These are phyloP conservation scores for Tubosaeta sp. DNA, from an alignment of 768 basidiomycete species.

Conservation along the genomic window DNA sequence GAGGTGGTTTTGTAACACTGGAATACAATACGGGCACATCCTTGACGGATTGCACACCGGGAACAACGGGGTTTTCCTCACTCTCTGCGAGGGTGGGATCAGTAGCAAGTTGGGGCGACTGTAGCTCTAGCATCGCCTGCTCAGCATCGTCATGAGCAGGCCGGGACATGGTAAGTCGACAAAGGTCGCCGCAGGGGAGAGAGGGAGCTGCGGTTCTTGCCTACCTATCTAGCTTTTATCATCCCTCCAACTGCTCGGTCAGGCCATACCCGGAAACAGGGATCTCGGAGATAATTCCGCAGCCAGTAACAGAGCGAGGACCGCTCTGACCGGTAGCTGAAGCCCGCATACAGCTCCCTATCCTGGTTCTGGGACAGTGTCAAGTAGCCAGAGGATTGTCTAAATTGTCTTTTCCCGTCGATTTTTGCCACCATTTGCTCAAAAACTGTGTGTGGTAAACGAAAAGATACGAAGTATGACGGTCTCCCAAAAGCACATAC, in stretches of 20 bases:
- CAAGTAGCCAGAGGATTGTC: background rate
- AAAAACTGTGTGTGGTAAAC: background rate
- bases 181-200: constrained; percentile 5
- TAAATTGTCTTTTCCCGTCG: background rate
- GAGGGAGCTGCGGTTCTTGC: background rate
- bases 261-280: constrained; percentile 10
- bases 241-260: background rate
- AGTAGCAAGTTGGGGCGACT: constrained; percentile 30
- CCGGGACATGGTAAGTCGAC: constrained; percentile 38
- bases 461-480: background rate
- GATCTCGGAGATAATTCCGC: constrained; percentile 15
- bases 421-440: background rate
- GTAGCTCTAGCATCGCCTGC: constrained; percentile 51
- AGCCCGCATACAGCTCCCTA: background rate
- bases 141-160: constrained; percentile 51
- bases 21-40: constrained; percentile 35
- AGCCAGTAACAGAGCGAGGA: constrained; percentile 1
- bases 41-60: constrained; percentile 33
- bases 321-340: constrained; percentile 1
- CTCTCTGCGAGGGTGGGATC: constrained; percentile 30
- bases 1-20: constrained; percentile 33
- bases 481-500: background rate
- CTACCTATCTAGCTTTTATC: constrained; percentile 22
- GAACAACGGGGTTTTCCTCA: constrained; percentile 37
- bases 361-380: background rate